Base-by-base conservation (phyloP, 495 filamentous ascomycete species). In the Lasiosphaeria hispida region DNA sequence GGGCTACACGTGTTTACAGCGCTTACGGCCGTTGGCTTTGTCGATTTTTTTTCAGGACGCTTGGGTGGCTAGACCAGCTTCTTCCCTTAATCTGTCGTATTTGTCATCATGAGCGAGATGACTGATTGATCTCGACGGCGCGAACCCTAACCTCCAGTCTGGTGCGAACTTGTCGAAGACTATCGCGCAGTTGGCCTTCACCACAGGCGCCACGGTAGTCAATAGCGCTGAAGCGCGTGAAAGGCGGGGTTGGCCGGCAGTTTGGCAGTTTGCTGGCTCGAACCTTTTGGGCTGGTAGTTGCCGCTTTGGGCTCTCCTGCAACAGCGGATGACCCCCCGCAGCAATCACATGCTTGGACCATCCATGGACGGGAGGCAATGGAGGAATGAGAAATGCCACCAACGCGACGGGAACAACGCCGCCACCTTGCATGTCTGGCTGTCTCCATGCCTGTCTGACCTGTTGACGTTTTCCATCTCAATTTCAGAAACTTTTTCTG, bases 221-320 rank as follows among this genome's bases (percentile, higher is more conserved):
- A 30, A 30, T 5, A 30, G 23, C 23, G 14, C 17, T 4, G 47
- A 15, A 37, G 34, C 11, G 48, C 10, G 48, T n/a, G 14, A 39
- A 54, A 54, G 34, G 51, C 51, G 51, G 51, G 51, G 39, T 54
- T 39, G 18, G 34, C 23, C 35, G 34, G 49, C 13, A 13, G 52
- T 14, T 47, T 56, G 53, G 42, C 53, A 56, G 53, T 56, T 55
- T n/a, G 53, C 33, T 17, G 19, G 23, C 23, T 30, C 23, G 5
- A 30, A 30, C 2, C 23, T 30, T 30, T 2, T 30, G 23, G 23
- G 23, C 23, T 30, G 5, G 23, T 23, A 41, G 39, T 35, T 18
- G 15, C 30, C 41, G 53, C 41, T 55, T 15, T 45, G 23, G 41
- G n/a, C 30, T 8, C 33, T 17, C 30, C 30, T 14, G 14, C 48